Evolutionary conservation across 352 stramenopile species (phyloP), one percentile per base, ranked within the genome.

Genomic region (Globisporangium iwayamae): DNA sequence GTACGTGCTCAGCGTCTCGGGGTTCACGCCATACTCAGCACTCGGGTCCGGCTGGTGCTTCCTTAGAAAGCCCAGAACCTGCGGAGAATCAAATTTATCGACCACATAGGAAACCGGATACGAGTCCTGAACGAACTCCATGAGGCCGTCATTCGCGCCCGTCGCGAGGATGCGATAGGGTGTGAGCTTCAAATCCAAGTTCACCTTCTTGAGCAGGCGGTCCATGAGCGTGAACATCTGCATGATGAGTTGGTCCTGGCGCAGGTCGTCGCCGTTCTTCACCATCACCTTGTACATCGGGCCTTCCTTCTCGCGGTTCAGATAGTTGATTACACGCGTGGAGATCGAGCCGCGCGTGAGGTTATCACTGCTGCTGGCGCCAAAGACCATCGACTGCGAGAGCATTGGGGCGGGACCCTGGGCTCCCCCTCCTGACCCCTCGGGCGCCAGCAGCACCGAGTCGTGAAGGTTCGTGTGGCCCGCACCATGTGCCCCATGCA

Each of bases 181-280:
- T 2, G 91, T 98, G 39, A 99, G 79, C 68, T 97, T 90, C 18
- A 99, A 79, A 70, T 99, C 97, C 50, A 99, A 68, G 60, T 99
- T 99, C 20, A 98, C 96, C 46, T 98, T 94, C 78, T 99, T 99
- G 41, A 99, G 79, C 36, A 99, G 74, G 7, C 96, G 86, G 72
- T 99, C 98, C 97, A 99, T 99, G 32, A 99, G 79, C 57, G 98
- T 97, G 62, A 99, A 98, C 92, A 99, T 98, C 82, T 99, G 98
- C 72, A 99, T 99, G 57, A 99, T 97, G 56, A 99, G 83, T 76
- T 99, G 98, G 79, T 99, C 98, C 81, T 99, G 98, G 8, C 98
- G 85, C 51, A 99, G 73, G 79, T 99, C 98, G 78, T 99, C 98
- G 32, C 98, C 98, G 55, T 98, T 98, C 81, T 99, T 99, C 56